These are phyloP conservation scores for Backusella parvicylindrica DNA, from an alignment of 192 early-diverging fungal species.

Conservation along the genomic window DNA sequence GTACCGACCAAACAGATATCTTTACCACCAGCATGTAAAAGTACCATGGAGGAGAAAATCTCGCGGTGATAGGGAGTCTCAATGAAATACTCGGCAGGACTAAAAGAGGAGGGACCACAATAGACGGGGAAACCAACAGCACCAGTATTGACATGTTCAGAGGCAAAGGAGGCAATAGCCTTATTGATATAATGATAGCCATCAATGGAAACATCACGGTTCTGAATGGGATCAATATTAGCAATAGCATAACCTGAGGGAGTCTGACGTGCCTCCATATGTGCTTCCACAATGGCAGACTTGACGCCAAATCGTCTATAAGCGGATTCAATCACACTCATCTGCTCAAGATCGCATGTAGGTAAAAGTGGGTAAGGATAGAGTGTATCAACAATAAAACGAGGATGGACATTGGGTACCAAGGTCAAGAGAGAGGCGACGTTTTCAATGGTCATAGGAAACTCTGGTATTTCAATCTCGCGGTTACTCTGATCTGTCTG, in stretches of 20 bases:
- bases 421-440: conserved; percentile 39
- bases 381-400: conserved; percentile 52
- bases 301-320: conserved; percentile 56
- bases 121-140: conserved; percentile 24
- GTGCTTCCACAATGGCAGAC: conserved; percentile 35
- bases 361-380: conserved; percentile 60
- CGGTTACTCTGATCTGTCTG: conserved; percentile 34
- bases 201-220: conserved; percentile 33
- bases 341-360: conserved; percentile 55
- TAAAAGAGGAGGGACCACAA: conserved; percentile 43
- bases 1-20: conserved; percentile 73
- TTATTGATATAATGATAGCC: conserved; percentile 31
- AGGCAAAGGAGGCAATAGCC: conserved; percentile 28
- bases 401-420: conserved; percentile 45
- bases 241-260: conserved; percentile 42
- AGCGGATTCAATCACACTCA: conserved; percentile 55
- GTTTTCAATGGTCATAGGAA: conserved; percentile 50
- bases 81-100: conserved; percentile 49
- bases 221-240: conserved; percentile 22
- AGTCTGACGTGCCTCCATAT: conserved; percentile 41
- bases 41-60: conserved; percentile 50
- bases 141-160: not conserved
- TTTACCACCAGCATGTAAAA: conserved; percentile 48
- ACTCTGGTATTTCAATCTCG: conserved; percentile 57
- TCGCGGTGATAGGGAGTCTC: conserved; percentile 55